phyloP scores from a whole-genome alignment of 2,329 filamentous ascomycete species.

The Fusarium denticulatum region DNA sequence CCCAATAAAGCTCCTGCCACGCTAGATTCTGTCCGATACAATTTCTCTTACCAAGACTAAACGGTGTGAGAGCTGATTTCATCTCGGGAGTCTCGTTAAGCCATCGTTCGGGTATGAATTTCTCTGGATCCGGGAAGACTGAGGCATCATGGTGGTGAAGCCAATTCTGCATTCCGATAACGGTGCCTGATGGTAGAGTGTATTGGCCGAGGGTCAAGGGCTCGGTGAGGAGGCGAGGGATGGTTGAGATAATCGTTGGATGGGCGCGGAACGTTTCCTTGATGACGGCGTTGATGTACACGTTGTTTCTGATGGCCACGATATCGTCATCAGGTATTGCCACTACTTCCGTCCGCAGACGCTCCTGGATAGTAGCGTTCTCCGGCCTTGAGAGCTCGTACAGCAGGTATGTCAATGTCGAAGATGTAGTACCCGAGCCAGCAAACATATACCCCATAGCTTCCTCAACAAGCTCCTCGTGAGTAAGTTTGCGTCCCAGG shows the following conservation, averaged over 20 bases:
- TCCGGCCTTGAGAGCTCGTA: not conserved
- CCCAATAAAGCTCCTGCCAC: not conserved
- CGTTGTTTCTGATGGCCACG: not conserved
- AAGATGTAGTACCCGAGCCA: not conserved
- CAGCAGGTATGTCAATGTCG: not conserved
- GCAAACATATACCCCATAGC: not conserved
- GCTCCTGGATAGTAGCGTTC: not conserved
- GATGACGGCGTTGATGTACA: not conserved
- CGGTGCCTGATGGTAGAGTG: not conserved
- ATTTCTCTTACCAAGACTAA: not conserved
- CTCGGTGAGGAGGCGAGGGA: not conserved
- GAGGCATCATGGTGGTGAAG: not conserved
- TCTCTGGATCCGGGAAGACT: not conserved
- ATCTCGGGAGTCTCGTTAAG: not conserved
- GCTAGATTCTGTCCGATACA: not conserved
- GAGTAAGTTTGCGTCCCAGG: not conserved
- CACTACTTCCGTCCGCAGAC: fast-evolving
- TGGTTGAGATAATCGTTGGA: not conserved
- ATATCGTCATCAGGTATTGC: not conserved
- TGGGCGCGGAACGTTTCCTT: not conserved
- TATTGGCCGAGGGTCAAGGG: not conserved
- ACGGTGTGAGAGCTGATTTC: not conserved
- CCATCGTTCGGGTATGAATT: not conserved
- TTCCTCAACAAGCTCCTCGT: not conserved
- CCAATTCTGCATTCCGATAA: not conserved